A percentile compares a stretch with the other conserved stretches of the same genome.
These are phyloP conservation scores for Solanum paucissectum DNA, from an alignment of 257 asterid genomes.

Conservation along the genomic window DNA sequence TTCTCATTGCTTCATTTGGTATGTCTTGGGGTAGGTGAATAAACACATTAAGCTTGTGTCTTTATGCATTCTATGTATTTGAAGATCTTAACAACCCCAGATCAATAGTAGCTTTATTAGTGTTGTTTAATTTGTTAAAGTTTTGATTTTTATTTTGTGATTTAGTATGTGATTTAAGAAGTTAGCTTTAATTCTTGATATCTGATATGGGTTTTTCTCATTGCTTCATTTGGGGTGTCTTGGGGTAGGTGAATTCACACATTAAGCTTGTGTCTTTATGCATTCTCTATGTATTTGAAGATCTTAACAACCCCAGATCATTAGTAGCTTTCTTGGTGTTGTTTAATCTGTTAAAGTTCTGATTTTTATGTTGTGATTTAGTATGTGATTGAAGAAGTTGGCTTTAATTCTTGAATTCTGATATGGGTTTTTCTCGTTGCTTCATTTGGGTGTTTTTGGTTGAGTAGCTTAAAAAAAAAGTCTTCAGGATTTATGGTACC, in stretches of 20 bases:
- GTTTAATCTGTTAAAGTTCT: neutral
- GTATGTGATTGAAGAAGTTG: neutral
- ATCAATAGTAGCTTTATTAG: neutral
- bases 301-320: neutral
- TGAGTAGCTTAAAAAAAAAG: neutral
- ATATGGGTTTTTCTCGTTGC: neutral
- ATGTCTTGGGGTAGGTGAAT: neutral
- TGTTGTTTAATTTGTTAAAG: neutral
- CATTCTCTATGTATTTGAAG: neutral
- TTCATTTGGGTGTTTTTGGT: neutral
- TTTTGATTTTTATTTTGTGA: neutral
- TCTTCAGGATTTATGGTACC: neutral
- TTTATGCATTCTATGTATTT: neutral
- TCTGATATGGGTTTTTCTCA: neutral
- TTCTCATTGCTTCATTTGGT: neutral
- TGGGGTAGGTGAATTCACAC: neutral
- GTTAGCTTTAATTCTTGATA: neutral
- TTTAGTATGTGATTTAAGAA: neutral
- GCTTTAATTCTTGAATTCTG: neutral
- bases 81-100: neutral
- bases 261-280: neutral
- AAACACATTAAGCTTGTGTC: neutral
- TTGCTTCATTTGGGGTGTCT: neutral
- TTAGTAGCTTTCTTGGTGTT: neutral
- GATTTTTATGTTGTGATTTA: neutral